phyloP scores from a whole-genome alignment of 768 basidiomycete genomes.

The Termitomyces sp. region DNA sequence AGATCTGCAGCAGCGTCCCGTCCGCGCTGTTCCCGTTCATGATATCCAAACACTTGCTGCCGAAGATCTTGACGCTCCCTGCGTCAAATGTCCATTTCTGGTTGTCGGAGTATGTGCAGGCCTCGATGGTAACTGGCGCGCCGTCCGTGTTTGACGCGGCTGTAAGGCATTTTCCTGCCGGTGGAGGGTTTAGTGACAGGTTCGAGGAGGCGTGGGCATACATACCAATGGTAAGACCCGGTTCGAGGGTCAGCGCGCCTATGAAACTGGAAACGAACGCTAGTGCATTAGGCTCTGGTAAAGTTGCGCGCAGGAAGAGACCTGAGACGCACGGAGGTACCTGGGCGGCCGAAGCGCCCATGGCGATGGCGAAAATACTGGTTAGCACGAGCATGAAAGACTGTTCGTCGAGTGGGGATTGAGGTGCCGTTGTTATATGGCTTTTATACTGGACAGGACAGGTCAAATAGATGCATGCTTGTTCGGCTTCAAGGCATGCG shows the following conservation, averaged over 20 bases:
- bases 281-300: not conserved
- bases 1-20: constrained; percentile 47
- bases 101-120: constrained; percentile 36
- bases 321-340: constrained; percentile 19
- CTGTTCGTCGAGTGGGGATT: not conserved
- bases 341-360: constrained; percentile 21
- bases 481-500: not conserved
- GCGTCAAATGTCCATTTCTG: constrained; percentile 46
- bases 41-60: constrained; percentile 48
- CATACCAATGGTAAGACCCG: constrained; percentile 36
- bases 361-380: constrained; percentile 2
- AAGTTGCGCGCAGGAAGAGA: not conserved
- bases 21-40: constrained; percentile 32
- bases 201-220: not conserved
- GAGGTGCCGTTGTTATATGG: not conserved
- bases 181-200: not conserved
- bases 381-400: constrained; percentile 9
- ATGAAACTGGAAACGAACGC: constrained; percentile 24
- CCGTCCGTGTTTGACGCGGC: constrained; percentile 45
- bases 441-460: not conserved
- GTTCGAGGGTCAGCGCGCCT: constrained; percentile 39
- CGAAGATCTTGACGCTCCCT: constrained; percentile 37
- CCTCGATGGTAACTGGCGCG: constrained; percentile 39
- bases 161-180: constrained; percentile 44
- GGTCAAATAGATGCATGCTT: not conserved